phyloP scores from a whole-genome alignment of 331 rosid genomes.

The Saraca asoca region DNA sequence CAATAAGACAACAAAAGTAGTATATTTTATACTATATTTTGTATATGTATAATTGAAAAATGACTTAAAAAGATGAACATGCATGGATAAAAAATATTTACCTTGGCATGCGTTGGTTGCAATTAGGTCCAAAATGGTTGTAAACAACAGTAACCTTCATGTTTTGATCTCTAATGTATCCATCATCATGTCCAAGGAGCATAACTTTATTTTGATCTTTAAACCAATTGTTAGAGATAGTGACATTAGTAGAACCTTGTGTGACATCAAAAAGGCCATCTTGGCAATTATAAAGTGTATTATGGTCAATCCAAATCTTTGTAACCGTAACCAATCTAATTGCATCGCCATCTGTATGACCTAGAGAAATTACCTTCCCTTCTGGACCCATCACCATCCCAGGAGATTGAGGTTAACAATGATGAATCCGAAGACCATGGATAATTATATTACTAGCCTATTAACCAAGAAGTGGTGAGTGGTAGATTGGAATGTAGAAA shows the following conservation, averaged over 20 bases:
- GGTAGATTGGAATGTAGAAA: no score
- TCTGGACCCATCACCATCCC: no score
- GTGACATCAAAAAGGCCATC: background rate
- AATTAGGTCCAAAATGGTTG: background rate
- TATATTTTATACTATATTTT: no score
- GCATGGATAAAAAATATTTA: no score
- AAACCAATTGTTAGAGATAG: background rate
- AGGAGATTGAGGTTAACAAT: no score
- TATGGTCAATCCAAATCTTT: background rate
- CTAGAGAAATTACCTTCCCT: no score
- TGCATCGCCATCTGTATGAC: background rate
- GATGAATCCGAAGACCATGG: no score
- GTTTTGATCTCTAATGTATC: background rate
- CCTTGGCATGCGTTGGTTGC: background rate
- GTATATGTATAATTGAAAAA: no score
- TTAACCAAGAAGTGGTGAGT: background rate
- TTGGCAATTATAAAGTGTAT: background rate
- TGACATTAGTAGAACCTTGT: background rate
- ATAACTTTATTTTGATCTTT: background rate
- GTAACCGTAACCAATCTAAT: background rate
- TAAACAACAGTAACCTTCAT: background rate
- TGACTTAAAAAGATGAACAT: no score
- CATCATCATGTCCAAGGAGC: constrained; percentile 3
- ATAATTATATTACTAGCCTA: no score
- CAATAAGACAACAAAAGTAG: no score